phyloP scores from a whole-genome alignment of 2,329 filamentous ascomycete species.

The Fusarium sp. region DNA sequence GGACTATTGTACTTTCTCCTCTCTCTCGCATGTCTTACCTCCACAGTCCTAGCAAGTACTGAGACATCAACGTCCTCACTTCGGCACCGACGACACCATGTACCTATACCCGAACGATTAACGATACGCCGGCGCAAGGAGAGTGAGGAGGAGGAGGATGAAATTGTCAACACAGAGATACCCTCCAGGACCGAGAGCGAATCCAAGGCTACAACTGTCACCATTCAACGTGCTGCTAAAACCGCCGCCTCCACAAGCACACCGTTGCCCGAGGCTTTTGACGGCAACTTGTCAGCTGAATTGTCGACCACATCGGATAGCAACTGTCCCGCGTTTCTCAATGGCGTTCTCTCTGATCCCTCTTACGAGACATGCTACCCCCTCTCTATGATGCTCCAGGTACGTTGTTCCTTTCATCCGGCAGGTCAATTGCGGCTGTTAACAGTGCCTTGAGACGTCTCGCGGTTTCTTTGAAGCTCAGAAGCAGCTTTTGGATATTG shows the following conservation, averaged over 20 bases:
- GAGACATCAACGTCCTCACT: slow-evolving; percentile 32
- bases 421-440: background rate
- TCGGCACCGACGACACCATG: slow-evolving; percentile 21
- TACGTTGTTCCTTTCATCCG: slow-evolving; percentile 52
- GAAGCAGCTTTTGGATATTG: slow-evolving; percentile 75
- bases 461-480: slow-evolving; percentile 83
- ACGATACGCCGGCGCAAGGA: slow-evolving; percentile 30
- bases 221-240: slow-evolving; percentile 34
- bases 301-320: slow-evolving; percentile 63
- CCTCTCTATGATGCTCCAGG: slow-evolving; percentile 83
- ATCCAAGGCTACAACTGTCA: slow-evolving; percentile 38
- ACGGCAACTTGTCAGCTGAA: slow-evolving; percentile 69
- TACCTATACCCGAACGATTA: slow-evolving; percentile 13
- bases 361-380: slow-evolving; percentile 81
- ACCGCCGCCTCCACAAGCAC: slow-evolving; percentile 45
- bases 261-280: slow-evolving; percentile 70
- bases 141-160: slow-evolving; percentile 18
- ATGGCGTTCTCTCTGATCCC: slow-evolving; percentile 68
- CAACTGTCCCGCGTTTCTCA: slow-evolving; percentile 73
- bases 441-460: slow-evolving; percentile 69
- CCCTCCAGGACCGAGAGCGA: slow-evolving; percentile 28
- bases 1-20: slow-evolving; percentile 28
- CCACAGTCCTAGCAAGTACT: slow-evolving; percentile 28
- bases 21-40: slow-evolving; percentile 39
- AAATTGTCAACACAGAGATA: slow-evolving; percentile 28